Conservation (phyloP, 768 basidiomycete genomes). For the Clavaria fumosa region DNA sequence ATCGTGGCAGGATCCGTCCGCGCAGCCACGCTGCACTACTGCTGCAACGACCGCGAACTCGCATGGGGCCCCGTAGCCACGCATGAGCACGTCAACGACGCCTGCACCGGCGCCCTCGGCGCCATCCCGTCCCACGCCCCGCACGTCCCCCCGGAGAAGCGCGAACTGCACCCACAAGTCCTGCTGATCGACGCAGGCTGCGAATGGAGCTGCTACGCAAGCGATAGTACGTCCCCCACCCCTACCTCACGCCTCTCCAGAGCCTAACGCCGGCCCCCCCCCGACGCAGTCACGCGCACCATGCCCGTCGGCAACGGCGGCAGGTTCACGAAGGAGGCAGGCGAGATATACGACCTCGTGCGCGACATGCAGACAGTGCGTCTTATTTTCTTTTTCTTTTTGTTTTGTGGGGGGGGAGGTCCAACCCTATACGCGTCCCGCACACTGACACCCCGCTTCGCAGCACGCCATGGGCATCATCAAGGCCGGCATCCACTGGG, state of each 20-base stretch:
- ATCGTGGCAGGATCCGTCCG: constrained; percentile 81
- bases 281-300: constrained; percentile 40
- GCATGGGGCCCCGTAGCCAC: constrained; percentile 63
- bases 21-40: constrained; percentile 87
- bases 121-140: constrained; percentile 6
- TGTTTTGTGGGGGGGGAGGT: too few species aligned
- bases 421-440: too few species aligned
- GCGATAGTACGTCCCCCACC: constrained; percentile 19
- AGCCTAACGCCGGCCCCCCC: neutral
- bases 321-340: constrained; percentile 68
- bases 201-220: constrained; percentile 50
- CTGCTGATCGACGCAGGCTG: constrained; percentile 91
- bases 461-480: constrained; percentile 57
- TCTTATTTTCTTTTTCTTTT: constrained; percentile 5
- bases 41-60: constrained; percentile 80
- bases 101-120: constrained; percentile 6
- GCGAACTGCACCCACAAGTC: constrained; percentile 45
- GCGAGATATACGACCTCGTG: constrained; percentile 76
- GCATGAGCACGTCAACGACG: constrained; percentile 39
- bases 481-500: constrained; percentile 80
- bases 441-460: neutral
- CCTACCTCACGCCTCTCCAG: neutral
- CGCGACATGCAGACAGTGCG: constrained; percentile 77
- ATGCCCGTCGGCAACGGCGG: constrained; percentile 93
- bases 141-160: constrained; percentile 26